Conservation (phyloP, 163 green algal genomes). For the Chlorella variabilis region DNA sequence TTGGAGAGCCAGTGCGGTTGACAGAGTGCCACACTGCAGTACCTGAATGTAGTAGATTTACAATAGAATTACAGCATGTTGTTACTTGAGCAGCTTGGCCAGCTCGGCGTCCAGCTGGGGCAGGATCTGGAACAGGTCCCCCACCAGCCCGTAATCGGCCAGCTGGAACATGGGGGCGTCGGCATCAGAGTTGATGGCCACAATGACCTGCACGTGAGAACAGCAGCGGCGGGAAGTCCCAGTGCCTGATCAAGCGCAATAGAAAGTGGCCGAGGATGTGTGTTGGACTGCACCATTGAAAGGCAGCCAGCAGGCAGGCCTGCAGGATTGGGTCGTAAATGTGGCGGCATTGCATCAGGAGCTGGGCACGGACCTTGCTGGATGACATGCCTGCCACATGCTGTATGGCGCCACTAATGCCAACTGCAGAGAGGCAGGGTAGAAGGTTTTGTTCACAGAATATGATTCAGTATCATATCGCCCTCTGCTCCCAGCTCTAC, state of each 20-base stretch:
- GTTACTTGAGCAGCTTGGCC: neutral
- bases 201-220: slow-evolving; percentile 63
- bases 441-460: neutral
- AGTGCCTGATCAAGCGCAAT: too few relatives aligned
- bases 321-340: too few relatives aligned
- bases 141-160: slow-evolving; percentile 90
- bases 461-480: neutral
- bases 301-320: too few relatives aligned
- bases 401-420: slow-evolving; percentile 96
- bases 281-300: too few relatives aligned
- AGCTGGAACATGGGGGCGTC: slow-evolving; percentile 94
- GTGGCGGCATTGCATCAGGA: too few relatives aligned
- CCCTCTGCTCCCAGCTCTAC: neutral
- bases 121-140: slow-evolving; percentile 87
- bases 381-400: slow-evolving; percentile 95
- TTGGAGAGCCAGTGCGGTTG: neutral
- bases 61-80: too few relatives aligned
- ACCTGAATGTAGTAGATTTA: too few relatives aligned
- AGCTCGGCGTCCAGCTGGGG: slow-evolving; percentile 57
- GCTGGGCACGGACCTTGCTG: slow-evolving; percentile 56
- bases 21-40: neutral
- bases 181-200: slow-evolving; percentile 93
- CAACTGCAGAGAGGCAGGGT: slow-evolving; percentile 49
- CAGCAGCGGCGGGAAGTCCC: neutral
- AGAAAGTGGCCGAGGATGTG: too few relatives aligned